Evolutionary conservation across 2,329 filamentous ascomycete genomes (phyloP).

Genomic region (Trichoderma lentiforme): DNA sequence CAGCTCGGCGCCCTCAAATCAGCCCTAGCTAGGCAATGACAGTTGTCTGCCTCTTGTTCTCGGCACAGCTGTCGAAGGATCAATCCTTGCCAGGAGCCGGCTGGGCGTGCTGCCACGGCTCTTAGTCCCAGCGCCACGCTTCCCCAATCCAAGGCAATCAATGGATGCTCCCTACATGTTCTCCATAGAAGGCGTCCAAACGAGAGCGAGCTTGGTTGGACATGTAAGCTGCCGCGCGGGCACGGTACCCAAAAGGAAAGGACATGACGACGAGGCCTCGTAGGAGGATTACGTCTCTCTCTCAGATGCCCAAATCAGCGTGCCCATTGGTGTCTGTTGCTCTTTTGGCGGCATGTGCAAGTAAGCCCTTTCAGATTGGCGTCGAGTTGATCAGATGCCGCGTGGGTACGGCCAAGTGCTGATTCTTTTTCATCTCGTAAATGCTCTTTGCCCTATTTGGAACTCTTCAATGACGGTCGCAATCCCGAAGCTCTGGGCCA

Average conservation of each 20-base stretch:
- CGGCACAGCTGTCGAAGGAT: background rate
- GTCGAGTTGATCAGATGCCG: background rate
- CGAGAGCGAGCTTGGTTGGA: background rate
- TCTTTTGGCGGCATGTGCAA: background rate
- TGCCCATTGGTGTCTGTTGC: background rate
- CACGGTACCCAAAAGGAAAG: background rate
- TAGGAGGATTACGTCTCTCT: background rate
- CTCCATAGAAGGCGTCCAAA: background rate
- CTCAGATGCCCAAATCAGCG: background rate
- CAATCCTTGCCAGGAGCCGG: background rate
- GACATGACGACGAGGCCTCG: background rate
- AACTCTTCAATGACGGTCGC: background rate
- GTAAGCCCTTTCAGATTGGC: background rate
- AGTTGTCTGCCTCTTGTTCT: background rate
- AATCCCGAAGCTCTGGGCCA: background rate
- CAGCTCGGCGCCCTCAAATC: background rate
- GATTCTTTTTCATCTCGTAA: background rate
- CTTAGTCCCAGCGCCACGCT: constrained; percentile 7
- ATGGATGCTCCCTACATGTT: background rate
- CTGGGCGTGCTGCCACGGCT: background rate
- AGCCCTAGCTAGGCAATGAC: constrained; percentile 11
- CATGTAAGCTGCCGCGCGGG: background rate
- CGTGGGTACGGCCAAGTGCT: background rate
- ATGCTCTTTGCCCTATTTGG: background rate
- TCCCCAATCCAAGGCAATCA: background rate